phyloP scores from a whole-genome alignment of 2,329 filamentous ascomycete species.

The Leptographium radiaticola region DNA sequence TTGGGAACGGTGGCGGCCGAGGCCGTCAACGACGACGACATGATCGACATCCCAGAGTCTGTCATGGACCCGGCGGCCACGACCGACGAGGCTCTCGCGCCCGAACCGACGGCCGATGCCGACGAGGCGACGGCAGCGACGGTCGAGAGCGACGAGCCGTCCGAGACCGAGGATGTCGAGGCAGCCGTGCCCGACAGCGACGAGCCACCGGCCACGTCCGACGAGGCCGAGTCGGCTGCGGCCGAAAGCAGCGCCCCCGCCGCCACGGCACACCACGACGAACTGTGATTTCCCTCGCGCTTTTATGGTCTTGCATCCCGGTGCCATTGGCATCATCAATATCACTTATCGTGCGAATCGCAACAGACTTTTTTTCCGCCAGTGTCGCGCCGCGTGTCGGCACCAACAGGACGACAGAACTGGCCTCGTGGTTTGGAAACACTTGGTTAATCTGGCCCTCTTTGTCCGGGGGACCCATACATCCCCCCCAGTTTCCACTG shows the following conservation, averaged over 20 bases:
- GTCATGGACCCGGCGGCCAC: too few species aligned
- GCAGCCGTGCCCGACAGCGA: neutral
- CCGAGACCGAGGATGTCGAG: neutral
- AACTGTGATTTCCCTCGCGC: neutral
- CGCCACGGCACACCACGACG: too few species aligned
- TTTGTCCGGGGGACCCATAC: too few species aligned
- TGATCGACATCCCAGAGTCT: neutral
- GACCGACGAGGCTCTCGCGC: neutral
- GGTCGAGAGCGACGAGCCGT: neutral
- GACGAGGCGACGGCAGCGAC: neutral
- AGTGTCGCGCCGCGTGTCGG: too few species aligned
- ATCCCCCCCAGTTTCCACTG: too few species aligned
- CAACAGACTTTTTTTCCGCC: neutral
- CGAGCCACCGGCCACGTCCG: neutral
- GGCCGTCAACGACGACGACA: neutral
- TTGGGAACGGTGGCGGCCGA: constrained; percentile 2
- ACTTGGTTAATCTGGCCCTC: too few species aligned
- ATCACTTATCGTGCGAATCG: neutral
- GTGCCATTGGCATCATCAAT: neutral
- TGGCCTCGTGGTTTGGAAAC: too few species aligned
- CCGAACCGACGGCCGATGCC: neutral
- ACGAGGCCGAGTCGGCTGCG: neutral
- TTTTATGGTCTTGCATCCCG: neutral
- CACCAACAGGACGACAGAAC: too few species aligned
- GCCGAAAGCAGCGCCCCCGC: neutral